Percentiles rank a stretch among this genome's conserved stretches.
Conservation (phyloP, 306 rosid species). For the Begonia masoniana region DNA sequence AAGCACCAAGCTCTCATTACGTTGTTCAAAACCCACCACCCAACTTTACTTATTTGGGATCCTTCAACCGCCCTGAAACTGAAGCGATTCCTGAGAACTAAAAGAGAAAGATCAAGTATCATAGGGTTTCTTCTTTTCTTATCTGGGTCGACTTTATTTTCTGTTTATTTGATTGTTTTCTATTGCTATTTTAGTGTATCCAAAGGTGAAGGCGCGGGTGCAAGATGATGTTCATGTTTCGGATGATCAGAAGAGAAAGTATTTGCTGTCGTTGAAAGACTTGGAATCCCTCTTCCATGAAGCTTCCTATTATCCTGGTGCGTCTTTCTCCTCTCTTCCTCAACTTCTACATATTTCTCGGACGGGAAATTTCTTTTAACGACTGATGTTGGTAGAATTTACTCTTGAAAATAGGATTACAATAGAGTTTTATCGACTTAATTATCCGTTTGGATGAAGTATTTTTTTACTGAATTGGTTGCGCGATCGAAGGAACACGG, state of each 20-base stretch:
- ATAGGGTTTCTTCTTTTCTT: conserved; percentile 2
- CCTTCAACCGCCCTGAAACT: not conserved
- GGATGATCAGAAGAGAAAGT: conserved; percentile 8
- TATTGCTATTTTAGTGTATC: conserved; percentile 8
- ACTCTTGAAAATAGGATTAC: no score
- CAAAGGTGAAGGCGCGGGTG: conserved; percentile 12
- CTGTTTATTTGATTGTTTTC: conserved; percentile 1
- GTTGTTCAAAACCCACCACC: conserved; percentile 6
- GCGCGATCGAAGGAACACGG: no score
- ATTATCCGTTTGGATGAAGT: no score
- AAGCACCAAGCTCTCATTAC: conserved; percentile 6
- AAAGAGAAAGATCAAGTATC: conserved; percentile 1
- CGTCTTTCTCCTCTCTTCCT: not conserved
- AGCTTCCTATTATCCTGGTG: conserved; percentile 16
- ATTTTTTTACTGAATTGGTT: no score
- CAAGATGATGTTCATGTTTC: conserved; percentile 14
- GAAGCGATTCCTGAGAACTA: conserved; percentile 2
- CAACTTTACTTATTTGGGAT: conserved; percentile 1
- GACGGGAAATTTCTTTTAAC: no score
- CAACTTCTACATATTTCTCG: no score
- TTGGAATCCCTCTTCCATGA: conserved; percentile 9
- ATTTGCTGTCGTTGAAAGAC: conserved; percentile 11
- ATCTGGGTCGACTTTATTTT: not conserved
- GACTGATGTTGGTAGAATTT: no score
- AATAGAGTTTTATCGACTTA: no score